These are phyloP conservation scores for Pleurotus djamor DNA, from an alignment of 768 basidiomycete species.

Conservation along the genomic window DNA sequence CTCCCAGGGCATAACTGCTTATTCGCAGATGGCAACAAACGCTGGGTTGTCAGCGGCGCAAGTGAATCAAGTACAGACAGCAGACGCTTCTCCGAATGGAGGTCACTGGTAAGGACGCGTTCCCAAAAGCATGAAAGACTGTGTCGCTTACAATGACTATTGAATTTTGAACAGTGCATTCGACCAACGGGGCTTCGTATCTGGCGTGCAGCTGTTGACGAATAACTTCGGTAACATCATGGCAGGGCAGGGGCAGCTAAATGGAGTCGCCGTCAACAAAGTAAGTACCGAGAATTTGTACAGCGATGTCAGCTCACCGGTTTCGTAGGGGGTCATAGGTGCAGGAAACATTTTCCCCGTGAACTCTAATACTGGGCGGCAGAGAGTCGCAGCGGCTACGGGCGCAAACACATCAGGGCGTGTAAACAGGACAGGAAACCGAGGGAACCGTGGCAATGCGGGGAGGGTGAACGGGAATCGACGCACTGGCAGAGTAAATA, in stretches of 20 bases:
- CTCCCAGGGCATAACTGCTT: conserved; percentile 18
- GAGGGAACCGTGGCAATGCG: background rate
- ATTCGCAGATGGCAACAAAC: conserved; percentile 17
- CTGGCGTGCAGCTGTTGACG: conserved; percentile 22
- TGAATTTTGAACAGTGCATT: conserved; percentile 17
- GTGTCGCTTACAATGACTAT: background rate
- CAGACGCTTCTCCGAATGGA: conserved; percentile 20
- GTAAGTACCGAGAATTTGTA: conserved; percentile 8
- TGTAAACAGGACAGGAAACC: background rate
- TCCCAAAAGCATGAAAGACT: background rate
- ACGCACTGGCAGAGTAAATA: background rate
- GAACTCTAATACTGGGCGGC: background rate
- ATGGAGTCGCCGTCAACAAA: conserved; percentile 17
- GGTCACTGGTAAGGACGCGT: conserved; percentile 19
- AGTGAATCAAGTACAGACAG: conserved; percentile 17
- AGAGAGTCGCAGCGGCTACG: background rate
- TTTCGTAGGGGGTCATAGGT: conserved; percentile 17
- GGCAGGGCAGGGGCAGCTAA: conserved; percentile 12
- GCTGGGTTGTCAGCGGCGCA: conserved; percentile 12
- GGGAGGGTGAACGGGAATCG: background rate
- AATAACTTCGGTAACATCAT: conserved; percentile 19
- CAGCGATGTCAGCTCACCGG: background rate
- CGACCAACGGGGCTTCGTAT: conserved; percentile 21
- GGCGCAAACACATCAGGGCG: background rate
- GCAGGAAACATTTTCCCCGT: conserved; percentile 17